A percentile compares a stretch with the other conserved stretches of the same genome.
Evolutionary conservation across 164 flowering plant species (phyloP).

Genomic region (Aristolochia fimbriata): DNA sequence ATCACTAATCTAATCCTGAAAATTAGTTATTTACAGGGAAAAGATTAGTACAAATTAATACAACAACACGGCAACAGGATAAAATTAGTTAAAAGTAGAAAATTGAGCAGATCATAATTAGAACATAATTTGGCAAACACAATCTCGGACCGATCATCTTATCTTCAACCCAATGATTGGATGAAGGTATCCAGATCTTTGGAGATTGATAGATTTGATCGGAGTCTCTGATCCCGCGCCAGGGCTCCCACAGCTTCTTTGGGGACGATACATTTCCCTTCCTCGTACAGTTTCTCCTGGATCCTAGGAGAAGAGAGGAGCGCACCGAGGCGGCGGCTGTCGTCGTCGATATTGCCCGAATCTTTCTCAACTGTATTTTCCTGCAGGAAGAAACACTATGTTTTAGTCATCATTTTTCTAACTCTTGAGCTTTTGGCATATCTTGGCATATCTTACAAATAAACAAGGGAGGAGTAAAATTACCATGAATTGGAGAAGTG

Average conservation of each 20-base stretch:
- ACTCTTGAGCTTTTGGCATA: too few species aligned
- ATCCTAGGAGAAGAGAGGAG: conserved; percentile 29
- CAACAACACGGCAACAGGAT: neutral
- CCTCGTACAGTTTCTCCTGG: conserved; percentile 54
- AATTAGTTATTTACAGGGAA: conserved; percentile 5
- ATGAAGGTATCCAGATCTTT: conserved; percentile 2
- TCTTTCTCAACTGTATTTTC: conserved; percentile 7
- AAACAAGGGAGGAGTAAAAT: neutral
- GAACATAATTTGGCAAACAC: neutral
- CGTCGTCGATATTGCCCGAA: conserved; percentile 4
- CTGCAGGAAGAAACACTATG: conserved; percentile 16
- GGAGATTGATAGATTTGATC: conserved; percentile 11
- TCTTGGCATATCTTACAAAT: too few species aligned
- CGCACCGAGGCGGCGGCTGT: conserved; percentile 13
- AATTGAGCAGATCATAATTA: neutral
- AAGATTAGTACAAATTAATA: neutral
- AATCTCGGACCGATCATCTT: neutral
- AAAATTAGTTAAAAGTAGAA: neutral
- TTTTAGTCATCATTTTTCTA: too few species aligned
- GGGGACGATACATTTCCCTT: conserved; percentile 56
- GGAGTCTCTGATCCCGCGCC: conserved; percentile 14
- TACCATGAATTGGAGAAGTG: conserved; percentile 36
- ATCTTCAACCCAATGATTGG: neutral
- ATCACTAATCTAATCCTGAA: conserved; percentile 5
- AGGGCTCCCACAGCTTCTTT: conserved; percentile 16